Percentiles rank a stretch among this genome's conserved stretches.
Evolutionary conservation across 805 yeast genomes (phyloP).

Genomic region (Cyberlindnera suaveolens): DNA sequence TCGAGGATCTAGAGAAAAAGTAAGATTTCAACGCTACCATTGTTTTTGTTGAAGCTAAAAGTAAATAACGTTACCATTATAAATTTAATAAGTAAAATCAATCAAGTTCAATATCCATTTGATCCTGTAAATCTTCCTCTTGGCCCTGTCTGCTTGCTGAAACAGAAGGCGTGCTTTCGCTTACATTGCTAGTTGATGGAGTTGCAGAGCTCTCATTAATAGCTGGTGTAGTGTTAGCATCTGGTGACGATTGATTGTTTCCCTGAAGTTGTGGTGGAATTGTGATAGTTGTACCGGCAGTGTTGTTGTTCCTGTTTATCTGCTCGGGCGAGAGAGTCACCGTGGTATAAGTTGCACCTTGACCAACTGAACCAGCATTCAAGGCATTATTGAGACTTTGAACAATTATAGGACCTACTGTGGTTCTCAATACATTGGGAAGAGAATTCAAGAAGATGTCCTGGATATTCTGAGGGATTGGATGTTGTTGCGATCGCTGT

Average conservation of each 20-base stretch:
- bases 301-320: too few relatives aligned
- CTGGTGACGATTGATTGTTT: not conserved
- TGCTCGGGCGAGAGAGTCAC: constrained; percentile 2
- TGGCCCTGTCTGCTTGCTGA: not conserved
- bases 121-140: not conserved
- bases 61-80: not conserved
- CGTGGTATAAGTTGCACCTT: constrained; percentile 10
- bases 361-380: constrained; percentile 8
- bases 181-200: not conserved
- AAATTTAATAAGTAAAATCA: too few relatives aligned
- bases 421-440: constrained; percentile 7
- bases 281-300: too few relatives aligned
- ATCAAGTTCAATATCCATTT: constrained; percentile 1
- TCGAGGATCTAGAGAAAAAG: constrained; percentile 5
- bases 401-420: constrained; percentile 10
- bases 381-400: constrained; percentile 11
- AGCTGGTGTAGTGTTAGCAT: not conserved
- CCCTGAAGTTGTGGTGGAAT: not conserved
- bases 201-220: not conserved
- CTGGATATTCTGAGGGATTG: constrained; percentile 4
- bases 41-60: too few relatives aligned
- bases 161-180: not conserved
- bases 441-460: constrained; percentile 6
- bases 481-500: not conserved
- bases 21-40: not conserved